Conservation (phyloP, 805 yeast species). For the Metschnikowia lachancei region DNA sequence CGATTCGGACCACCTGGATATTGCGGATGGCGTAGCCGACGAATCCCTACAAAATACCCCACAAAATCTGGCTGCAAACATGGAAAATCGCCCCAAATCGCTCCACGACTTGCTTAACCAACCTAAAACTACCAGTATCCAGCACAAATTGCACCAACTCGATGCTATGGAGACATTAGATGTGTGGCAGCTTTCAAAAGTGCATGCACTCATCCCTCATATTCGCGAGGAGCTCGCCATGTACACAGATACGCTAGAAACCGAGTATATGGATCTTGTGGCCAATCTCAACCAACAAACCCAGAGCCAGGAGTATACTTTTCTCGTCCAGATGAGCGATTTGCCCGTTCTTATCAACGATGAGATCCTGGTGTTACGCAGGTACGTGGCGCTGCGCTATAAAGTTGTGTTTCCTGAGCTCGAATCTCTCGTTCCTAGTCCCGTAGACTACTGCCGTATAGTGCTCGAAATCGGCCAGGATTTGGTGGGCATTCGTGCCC, state of each 20-base stretch:
- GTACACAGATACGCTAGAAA: conserved; percentile 24
- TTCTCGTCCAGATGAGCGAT: conserved; percentile 54
- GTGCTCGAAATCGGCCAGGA: conserved; percentile 52
- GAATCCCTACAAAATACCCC: not conserved
- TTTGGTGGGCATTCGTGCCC: conserved; percentile 27
- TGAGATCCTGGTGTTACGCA: conserved; percentile 51
- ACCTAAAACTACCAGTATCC: conserved; percentile 15
- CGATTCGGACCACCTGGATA: conserved; percentile 22
- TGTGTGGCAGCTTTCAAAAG: conserved; percentile 25
- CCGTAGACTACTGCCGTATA: conserved; percentile 58
- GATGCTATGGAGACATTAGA: conserved; percentile 21
- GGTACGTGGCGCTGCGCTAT: conserved; percentile 52
- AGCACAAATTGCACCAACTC: conserved; percentile 18
- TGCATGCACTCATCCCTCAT: conserved; percentile 25
- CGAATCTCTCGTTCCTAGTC: conserved; percentile 56
- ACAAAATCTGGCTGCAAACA: conserved; percentile 1
- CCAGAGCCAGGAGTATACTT: conserved; percentile 41
- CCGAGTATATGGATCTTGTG: conserved; percentile 32
- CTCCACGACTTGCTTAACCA: conserved; percentile 18
- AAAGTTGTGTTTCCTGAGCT: conserved; percentile 68
- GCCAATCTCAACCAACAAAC: conserved; percentile 29
- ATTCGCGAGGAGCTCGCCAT: conserved; percentile 22
- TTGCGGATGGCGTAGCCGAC: not conserved
- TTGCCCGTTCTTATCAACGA: conserved; percentile 50
- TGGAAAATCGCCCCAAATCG: conserved; percentile 3